Evolutionary conservation across 345 rosid genomes (phyloP).

Genomic region (Citrus glauca): DNA sequence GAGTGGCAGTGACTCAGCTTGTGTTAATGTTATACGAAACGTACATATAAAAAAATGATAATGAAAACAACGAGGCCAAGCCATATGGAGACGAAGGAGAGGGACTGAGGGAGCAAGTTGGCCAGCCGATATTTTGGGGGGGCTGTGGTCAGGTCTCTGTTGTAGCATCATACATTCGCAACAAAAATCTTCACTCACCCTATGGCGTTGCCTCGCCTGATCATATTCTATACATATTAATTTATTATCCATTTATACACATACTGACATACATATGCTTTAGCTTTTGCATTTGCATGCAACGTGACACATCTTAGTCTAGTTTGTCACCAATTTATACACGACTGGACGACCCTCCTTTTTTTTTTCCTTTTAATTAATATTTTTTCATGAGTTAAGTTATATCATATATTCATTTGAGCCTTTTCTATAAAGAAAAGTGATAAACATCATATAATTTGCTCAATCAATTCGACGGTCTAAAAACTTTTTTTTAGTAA

Average conservation of each 20-base stretch:
- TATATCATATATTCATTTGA: no score
- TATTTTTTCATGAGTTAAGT: no score
- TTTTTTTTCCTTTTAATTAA: no score
- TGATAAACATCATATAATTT: no score
- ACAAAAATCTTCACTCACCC: not conserved
- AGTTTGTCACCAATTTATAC: not conserved
- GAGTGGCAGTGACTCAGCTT: not conserved
- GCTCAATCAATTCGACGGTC: no score
- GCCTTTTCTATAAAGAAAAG: no score
- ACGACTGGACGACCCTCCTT: not conserved
- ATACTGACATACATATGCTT: not conserved
- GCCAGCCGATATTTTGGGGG: conserved; percentile 29
- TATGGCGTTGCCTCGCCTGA: not conserved
- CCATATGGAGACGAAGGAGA: conserved; percentile 24
- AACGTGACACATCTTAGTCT: not conserved
- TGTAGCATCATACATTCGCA: not conserved
- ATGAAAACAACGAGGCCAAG: not conserved
- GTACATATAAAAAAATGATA: not conserved
- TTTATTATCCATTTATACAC: not conserved
- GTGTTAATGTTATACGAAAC: not conserved
- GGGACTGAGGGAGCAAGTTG: conserved; percentile 34
- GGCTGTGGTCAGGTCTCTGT: not conserved
- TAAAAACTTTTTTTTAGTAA: no score
- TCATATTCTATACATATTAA: not conserved
- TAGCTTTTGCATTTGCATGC: not conserved